phyloP scores from a whole-genome alignment of 1,284 basidiomycete species.

The Exobasidium rhododendri region DNA sequence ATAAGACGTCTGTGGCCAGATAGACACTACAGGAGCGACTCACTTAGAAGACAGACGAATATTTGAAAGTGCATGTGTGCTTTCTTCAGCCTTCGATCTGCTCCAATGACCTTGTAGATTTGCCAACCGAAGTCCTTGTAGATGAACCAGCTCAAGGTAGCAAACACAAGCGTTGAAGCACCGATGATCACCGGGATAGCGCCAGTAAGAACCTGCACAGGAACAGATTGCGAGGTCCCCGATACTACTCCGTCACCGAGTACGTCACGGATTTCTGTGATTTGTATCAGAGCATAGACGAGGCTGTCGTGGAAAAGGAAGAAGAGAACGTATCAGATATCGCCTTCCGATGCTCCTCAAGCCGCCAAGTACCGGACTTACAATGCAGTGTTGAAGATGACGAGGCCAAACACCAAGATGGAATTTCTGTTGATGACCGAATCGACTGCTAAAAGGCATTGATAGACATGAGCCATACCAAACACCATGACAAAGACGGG shows the following conservation, averaged over 20 bases:
- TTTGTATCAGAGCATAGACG: conserved; percentile 41
- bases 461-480: conserved; percentile 41
- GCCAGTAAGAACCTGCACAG: conserved; percentile 43
- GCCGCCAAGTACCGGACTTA: conserved; percentile 14
- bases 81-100: conserved; percentile 36
- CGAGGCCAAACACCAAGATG: conserved; percentile 38
- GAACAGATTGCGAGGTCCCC: conserved; percentile 37
- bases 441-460: conserved; percentile 40
- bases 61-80: conserved; percentile 41
- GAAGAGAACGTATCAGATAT: background rate
- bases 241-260: conserved; percentile 37
- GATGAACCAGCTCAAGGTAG: conserved; percentile 32
- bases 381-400: conserved; percentile 45
- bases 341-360: background rate
- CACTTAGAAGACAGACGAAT: conserved; percentile 43
- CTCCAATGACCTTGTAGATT: conserved; percentile 44
- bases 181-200: conserved; percentile 44
- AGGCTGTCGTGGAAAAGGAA: no score
- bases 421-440: conserved; percentile 41
- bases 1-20: background rate
- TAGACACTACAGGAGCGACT: conserved; percentile 1
- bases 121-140: conserved; percentile 48
- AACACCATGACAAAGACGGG: conserved; percentile 46
- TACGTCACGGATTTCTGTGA: conserved; percentile 41
- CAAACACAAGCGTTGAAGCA: conserved; percentile 30